Evolutionary conservation across 805 yeast genomes (phyloP), one percentile per base, ranked within the genome.

Genomic region (Lachancea quebecensis): DNA sequence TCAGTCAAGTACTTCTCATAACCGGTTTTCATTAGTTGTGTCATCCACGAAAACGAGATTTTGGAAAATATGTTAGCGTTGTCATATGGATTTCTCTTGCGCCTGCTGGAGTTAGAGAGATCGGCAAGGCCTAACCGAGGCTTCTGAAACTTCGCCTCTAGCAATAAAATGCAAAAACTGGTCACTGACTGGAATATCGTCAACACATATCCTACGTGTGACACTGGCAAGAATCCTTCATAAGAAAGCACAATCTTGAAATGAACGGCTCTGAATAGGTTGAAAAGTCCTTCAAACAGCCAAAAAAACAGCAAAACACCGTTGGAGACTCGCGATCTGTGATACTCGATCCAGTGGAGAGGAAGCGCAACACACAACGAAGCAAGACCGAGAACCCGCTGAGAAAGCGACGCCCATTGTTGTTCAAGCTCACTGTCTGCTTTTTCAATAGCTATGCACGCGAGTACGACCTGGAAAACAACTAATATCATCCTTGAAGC

Each of bases 1-100:
- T 75, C 64, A 50, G 58, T 63, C 55, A 80, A 78, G 48, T 54
- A 67, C 49, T 77, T 78, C 35, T 72, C 68, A 56, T 82, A 84
- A 12, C 98, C 98, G 43, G 77, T 77, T 53, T 69, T 76, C 82
- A 93, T 87, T 56, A 93, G 68, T 1, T 76, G 79, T 16, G 88
- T 80, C 95, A 93, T 87, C 98, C 99, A 93, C 25, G 81, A 68
- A 62, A 93, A 91, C 0, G 95, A 82, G 42, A 91, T 69, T 42
- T 77, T 71, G 2, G 95, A 82, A 51, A 91, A 78, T 12, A 89
- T 68, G 59, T 90, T 81, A 2, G 76, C 74, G 15, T 60, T 56
- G 50, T 69, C 71, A 35, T 62, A 65, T 16, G 74, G 75, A 47
- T 56, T 63, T 12, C 53, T 55, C 45, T 64, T 64, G 42, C 59